Evolutionary conservation across 768 basidiomycete species (phyloP).

Genomic region (Rhodotorula taiwanensis): DNA sequence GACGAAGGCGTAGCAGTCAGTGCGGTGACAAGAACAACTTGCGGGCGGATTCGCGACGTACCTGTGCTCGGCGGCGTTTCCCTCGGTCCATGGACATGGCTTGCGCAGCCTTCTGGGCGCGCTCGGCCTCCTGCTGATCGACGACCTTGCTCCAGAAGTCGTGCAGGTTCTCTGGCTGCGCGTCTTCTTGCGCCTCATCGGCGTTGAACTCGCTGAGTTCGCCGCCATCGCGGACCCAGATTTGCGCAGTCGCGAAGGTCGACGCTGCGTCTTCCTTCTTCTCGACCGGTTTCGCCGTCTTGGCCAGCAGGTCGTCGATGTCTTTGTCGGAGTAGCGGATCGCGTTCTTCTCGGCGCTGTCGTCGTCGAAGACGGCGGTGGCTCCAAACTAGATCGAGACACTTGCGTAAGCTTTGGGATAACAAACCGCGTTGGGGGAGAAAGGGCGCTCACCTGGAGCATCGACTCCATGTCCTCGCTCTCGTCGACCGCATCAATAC

Average conservation of each 20-base stretch:
- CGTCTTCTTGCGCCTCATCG: slow-evolving; percentile 46
- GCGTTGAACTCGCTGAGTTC: slow-evolving; percentile 49
- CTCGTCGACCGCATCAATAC: slow-evolving; percentile 51
- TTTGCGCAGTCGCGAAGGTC: slow-evolving; percentile 78
- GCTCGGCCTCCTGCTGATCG: slow-evolving; percentile 6
- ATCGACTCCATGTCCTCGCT: slow-evolving; percentile 80
- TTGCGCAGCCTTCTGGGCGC: not conserved
- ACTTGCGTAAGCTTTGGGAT: no score
- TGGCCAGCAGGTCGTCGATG: slow-evolving; percentile 41
- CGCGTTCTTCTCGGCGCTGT: slow-evolving; percentile 7
- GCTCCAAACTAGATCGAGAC: slow-evolving; percentile 33
- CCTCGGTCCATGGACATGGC: slow-evolving; percentile 10
- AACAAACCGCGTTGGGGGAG: no score
- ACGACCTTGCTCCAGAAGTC: slow-evolving; percentile 73
- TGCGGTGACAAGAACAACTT: no score
- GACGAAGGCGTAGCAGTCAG: not conserved
- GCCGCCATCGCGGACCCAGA: slow-evolving; percentile 79
- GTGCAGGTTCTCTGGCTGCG: slow-evolving; percentile 50
- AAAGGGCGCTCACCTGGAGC: slow-evolving; percentile 46
- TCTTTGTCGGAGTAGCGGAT: slow-evolving; percentile 25
- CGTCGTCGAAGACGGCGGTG: slow-evolving; percentile 24
- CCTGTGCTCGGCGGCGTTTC: slow-evolving; percentile 6
- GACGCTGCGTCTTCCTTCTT: slow-evolving; percentile 8
- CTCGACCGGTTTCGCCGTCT: slow-evolving; percentile 18
- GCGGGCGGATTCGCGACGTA: not conserved